A percentile compares a stretch with the other conserved stretches of the same genome.
phyloP scores from a whole-genome alignment of 2,329 filamentous ascomycete genomes.

The Botrytis galanthina region DNA sequence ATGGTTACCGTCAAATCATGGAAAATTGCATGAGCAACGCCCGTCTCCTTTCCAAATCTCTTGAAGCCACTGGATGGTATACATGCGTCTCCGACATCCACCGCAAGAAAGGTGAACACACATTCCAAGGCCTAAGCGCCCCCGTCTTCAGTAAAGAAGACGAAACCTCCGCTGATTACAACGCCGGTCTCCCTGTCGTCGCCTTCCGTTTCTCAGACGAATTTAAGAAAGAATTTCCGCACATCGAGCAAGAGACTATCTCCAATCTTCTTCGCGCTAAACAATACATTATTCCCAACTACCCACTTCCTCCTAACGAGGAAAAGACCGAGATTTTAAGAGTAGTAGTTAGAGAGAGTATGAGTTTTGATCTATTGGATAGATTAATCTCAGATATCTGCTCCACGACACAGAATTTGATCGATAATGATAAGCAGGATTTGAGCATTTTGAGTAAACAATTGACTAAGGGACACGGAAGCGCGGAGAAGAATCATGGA shows the following conservation, averaged over 20 bases:
- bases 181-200: constrained; percentile 66
- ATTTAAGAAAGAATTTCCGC: constrained; percentile 59
- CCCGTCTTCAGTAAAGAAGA: constrained; percentile 43
- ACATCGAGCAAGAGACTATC: constrained; percentile 62
- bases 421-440: constrained; percentile 46
- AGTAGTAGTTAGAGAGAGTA: constrained; percentile 64
- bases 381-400: constrained; percentile 60
- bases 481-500: constrained; percentile 41
- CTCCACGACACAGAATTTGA: constrained; percentile 58
- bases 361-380: constrained; percentile 67
- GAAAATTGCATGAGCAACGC: constrained; percentile 66
- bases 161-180: constrained; percentile 59
- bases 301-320: constrained; percentile 61
- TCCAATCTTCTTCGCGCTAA: constrained; percentile 62
- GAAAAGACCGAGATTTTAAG: constrained; percentile 63
- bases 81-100: constrained; percentile 64
- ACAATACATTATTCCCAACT: constrained; percentile 72
- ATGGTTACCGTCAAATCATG: constrained; percentile 63
- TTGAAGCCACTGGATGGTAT: constrained; percentile 67
- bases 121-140: constrained; percentile 35
- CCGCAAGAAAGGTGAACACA: constrained; percentile 49
- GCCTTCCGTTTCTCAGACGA: constrained; percentile 61
- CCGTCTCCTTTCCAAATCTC: constrained; percentile 58
- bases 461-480: constrained; percentile 42
- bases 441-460: constrained; percentile 42